Percentiles rank a stretch among this genome's conserved stretches.
Conservation (phyloP, 2,329 filamentous ascomycete genomes). For the Diaporthe ilicicola region DNA sequence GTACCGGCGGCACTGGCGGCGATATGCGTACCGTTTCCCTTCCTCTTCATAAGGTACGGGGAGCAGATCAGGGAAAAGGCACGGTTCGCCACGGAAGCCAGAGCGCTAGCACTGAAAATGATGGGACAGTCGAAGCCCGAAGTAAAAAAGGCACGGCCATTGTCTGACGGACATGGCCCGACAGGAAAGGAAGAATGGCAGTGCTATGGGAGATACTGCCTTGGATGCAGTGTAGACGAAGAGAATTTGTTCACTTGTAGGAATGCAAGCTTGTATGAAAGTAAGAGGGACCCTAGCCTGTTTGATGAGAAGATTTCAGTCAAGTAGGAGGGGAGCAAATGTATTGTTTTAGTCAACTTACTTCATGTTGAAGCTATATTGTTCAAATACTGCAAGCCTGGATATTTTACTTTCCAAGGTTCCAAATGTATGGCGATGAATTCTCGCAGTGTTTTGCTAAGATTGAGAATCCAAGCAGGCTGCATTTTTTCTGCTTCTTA, state of each 20-base stretch:
- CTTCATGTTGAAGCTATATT: no score
- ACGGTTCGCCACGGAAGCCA: slow-evolving; percentile 59
- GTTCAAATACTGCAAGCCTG: no score
- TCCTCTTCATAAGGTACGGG: slow-evolving; percentile 69
- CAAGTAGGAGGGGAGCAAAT: background rate
- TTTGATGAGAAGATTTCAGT: background rate
- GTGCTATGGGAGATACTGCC: slow-evolving; percentile 1
- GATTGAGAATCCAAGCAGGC: no score
- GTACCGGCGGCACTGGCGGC: slow-evolving; percentile 76
- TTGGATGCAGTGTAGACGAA: background rate
- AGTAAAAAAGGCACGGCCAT: background rate
- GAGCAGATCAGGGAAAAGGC: slow-evolving; percentile 47
- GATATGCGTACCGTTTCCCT: slow-evolving; percentile 64
- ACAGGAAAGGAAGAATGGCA: slow-evolving; percentile 3
- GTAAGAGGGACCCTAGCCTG: background rate
- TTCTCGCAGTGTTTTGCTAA: no score
- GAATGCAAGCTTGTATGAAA: slow-evolving; percentile 1
- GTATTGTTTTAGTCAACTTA: background rate
- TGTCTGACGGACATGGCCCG: slow-evolving; percentile 1
- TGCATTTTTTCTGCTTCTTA: no score
- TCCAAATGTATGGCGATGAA: no score
- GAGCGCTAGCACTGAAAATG: slow-evolving; percentile 1
- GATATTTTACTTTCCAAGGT: no score
- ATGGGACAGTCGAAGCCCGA: background rate
- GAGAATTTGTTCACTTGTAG: slow-evolving; percentile 11